phyloP scores from a whole-genome alignment of 2,329 filamentous ascomycete species.

The Colletotrichum viniferum region DNA sequence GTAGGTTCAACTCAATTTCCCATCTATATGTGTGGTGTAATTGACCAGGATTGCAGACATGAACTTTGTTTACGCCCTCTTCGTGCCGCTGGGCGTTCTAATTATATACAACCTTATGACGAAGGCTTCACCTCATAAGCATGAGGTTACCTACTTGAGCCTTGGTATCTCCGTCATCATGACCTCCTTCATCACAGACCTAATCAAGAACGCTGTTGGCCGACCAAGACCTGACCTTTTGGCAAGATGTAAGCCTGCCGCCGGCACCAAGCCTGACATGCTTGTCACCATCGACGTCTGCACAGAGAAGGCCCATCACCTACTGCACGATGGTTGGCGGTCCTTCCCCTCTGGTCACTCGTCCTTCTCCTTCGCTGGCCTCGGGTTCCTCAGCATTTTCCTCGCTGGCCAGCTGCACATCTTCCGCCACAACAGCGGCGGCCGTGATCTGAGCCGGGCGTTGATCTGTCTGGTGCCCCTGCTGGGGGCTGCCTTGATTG shows the following conservation, averaged over 20 bases:
- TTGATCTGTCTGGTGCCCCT: constrained; percentile 63
- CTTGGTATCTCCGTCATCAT: constrained; percentile 79
- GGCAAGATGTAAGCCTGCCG: constrained; percentile 78
- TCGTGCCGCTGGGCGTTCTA: constrained; percentile 71
- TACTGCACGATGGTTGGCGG: constrained; percentile 82
- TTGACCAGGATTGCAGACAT: constrained; percentile 48
- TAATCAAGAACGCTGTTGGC: constrained; percentile 88
- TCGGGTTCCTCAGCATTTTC: constrained; percentile 76
- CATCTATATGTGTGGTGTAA: neutral
- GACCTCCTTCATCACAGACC: constrained; percentile 83
- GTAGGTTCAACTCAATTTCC: constrained; percentile 51
- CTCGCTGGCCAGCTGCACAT: constrained; percentile 70
- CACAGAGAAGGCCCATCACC: constrained; percentile 71
- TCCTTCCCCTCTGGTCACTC: constrained; percentile 84
- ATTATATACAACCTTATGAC: constrained; percentile 66
- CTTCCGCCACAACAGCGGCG: constrained; percentile 49
- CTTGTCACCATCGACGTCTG: constrained; percentile 73
- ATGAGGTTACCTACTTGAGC: constrained; percentile 84
- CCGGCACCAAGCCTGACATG: constrained; percentile 49
- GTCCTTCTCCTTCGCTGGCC: constrained; percentile 78
- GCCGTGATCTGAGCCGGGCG: constrained; percentile 59
- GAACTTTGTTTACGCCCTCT: constrained; percentile 80
- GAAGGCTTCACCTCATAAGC: constrained; percentile 73
- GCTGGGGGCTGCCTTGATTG: constrained; percentile 69
- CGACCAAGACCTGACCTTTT: constrained; percentile 68